These are phyloP conservation scores for Rhizoclosmatium globosum DNA, from an alignment of 192 early-diverging fungal genomes.

Conservation along the genomic window DNA sequence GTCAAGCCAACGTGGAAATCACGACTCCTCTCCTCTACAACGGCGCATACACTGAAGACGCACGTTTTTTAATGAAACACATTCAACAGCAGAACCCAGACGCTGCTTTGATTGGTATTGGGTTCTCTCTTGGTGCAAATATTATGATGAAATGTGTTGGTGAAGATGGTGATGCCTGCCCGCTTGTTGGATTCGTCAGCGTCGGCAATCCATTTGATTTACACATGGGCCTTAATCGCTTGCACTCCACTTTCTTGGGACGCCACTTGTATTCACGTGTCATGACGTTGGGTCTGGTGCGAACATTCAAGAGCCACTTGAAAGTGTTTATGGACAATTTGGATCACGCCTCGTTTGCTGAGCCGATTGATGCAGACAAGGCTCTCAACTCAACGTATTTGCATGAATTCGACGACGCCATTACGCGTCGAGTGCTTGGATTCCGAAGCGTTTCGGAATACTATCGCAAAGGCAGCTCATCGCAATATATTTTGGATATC, in stretches of 20 bases:
- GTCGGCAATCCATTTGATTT: conserved; percentile 92
- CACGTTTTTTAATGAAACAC: conserved; percentile 64
- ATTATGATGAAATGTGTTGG: conserved; percentile 90
- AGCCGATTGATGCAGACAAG: conserved; percentile 56
- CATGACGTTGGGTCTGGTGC: conserved; percentile 66
- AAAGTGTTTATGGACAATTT: conserved; percentile 37
- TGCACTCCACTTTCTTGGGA: conserved; percentile 65
- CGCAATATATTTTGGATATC: conserved; percentile 55
- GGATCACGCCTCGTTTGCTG: conserved; percentile 54
- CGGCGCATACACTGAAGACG: conserved; percentile 84
- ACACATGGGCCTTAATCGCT: conserved; percentile 51
- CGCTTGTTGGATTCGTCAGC: conserved; percentile 77
- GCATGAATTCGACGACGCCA: conserved; percentile 84
- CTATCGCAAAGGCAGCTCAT: conserved; percentile 50
- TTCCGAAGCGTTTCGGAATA: conserved; percentile 86
- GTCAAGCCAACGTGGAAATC: conserved; percentile 84
- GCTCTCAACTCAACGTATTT: conserved; percentile 67
- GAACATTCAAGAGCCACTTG: conserved; percentile 47
- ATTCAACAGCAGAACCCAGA: conserved; percentile 63
- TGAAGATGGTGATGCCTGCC: conserved; percentile 79
- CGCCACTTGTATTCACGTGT: conserved; percentile 64
- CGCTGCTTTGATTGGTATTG: conserved; percentile 79
- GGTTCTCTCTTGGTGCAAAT: conserved; percentile 93
- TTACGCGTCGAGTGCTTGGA: conserved; percentile 76
- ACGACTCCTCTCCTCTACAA: conserved; percentile 83